Conservation (phyloP, 768 basidiomycete species). For the Sarcodon sp. region DNA sequence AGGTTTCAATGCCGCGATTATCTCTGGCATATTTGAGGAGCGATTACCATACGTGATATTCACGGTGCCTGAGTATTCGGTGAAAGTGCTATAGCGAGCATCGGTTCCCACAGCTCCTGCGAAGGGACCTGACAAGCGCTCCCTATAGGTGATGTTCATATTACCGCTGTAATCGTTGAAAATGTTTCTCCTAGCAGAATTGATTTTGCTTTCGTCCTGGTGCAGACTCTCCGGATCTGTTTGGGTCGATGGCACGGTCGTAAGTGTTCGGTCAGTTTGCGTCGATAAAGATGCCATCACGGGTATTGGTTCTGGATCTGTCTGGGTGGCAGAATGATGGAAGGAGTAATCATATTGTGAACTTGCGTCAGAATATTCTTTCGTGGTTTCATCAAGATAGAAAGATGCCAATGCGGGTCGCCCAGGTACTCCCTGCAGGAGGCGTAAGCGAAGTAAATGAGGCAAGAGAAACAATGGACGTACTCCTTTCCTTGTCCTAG, state of each 20-base stretch:
- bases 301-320: conserved; percentile 43
- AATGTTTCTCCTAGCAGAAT: too few relatives aligned
- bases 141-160: too few relatives aligned
- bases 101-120: too few relatives aligned
- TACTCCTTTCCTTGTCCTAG: conserved; percentile 59
- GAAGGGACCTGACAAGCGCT: too few relatives aligned
- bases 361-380: conserved; percentile 64
- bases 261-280: conserved; percentile 36
- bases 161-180: too few relatives aligned
- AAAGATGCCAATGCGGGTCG: conserved; percentile 35
- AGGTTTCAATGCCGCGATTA: too few relatives aligned
- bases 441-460: neutral
- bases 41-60: too few relatives aligned
- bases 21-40: too few relatives aligned
- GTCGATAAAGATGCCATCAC: conserved; percentile 31
- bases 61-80: too few relatives aligned
- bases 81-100: too few relatives aligned
- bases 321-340: conserved; percentile 35
- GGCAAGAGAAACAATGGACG: neutral
- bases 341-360: conserved; percentile 59
- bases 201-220: too few relatives aligned
- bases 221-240: conserved; percentile 15
- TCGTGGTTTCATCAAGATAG: conserved; percentile 39
- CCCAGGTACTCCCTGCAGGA: conserved; percentile 49
- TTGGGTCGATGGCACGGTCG: conserved; percentile 19